Base-by-base conservation (phyloP, 2,329 filamentous ascomycete genomes). In the Trichoderma lentiforme region DNA sequence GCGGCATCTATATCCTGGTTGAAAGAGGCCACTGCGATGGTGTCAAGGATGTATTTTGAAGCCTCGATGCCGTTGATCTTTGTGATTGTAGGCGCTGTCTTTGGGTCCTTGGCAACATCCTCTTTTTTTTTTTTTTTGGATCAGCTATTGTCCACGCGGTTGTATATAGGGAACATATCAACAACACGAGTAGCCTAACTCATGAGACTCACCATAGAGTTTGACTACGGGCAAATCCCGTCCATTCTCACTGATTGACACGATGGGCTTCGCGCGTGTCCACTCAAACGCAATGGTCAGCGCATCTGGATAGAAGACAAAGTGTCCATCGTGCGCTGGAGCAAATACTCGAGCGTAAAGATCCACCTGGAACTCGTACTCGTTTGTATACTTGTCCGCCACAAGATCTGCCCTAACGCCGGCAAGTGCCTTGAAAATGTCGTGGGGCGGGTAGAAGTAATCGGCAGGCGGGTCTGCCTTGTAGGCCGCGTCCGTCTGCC, bases 251-350 rank as follows among this genome's bases (percentile, higher is more conserved):
- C 80, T 80, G 64, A 82, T 75, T 6, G 82, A 83, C 6, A 83
- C 78, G 76, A 91, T 73, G 77, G 83, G 79, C 14, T 53, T 47
- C 43, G 63, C 58, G 7, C 74, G 74, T 21, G 11, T 71, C 63
- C 64, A 76, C 15, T 39, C 63, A 61, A 76, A 74, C 14, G 71
- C 71, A 15, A 47, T 71, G 3, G 61, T 26, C 7, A 76, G 30
- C 28, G 73, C 61, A 70, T 76, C 75, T 32, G 72, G 69, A 36
- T 72, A 73, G 4, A 75, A 68, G 56, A 72, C 80, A 65, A 91
- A 89, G 76, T 93, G 91, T 1, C 90, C 89, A 76, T 93, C 91
- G 74, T 92, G 89, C 4, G 88, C 86, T 6, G 71, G 67, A 28
- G 84, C 83, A 43, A 76, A 76, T 43, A 90, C 82, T 8, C 88